Percentiles rank a stretch among this genome's conserved stretches.
phyloP scores from a whole-genome alignment of 2,329 filamentous ascomycete species.

The Teratosphaeria viscida region DNA sequence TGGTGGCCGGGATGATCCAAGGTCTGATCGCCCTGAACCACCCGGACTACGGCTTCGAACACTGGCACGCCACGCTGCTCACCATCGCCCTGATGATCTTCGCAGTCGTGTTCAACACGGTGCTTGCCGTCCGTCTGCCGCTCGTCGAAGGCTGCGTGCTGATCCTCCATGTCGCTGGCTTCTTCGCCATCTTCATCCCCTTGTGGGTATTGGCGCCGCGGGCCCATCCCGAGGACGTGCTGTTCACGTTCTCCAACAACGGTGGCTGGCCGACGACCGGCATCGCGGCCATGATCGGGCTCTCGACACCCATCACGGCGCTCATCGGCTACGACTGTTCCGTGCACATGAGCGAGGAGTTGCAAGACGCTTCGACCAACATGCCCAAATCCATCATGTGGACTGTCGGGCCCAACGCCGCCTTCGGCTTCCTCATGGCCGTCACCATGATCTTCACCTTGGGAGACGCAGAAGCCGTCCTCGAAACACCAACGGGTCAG shows the following conservation, averaged over 20 bases:
- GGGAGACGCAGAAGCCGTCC: constrained; percentile 6
- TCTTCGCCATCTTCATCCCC: constrained; percentile 19
- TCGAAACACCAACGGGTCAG: background rate
- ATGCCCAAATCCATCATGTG: constrained; percentile 14
- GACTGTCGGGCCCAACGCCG: constrained; percentile 13
- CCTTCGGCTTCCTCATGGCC: constrained; percentile 15
- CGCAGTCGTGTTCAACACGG: constrained; percentile 20
- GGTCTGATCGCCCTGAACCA: constrained; percentile 5
- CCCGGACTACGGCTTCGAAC: constrained; percentile 1
- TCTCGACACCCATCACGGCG: constrained; percentile 20
- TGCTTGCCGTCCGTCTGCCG: constrained; percentile 16
- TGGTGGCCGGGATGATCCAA: constrained; percentile 39
- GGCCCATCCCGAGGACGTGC: constrained; percentile 7
- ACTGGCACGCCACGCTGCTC: constrained; percentile 36
- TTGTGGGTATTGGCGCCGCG: constrained; percentile 17
- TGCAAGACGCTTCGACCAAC: constrained; percentile 12
- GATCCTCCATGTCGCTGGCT: constrained; percentile 26
- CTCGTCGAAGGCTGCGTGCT: constrained; percentile 19
- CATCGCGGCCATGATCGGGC: constrained; percentile 34
- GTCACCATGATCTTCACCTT: constrained; percentile 25
- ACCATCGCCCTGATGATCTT: constrained; percentile 15
- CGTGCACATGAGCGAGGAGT: constrained; percentile 15
- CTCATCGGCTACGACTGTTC: constrained; percentile 17
- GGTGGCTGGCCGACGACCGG: constrained; percentile 16
- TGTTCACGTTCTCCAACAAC: constrained; percentile 12